Base-by-base conservation (phyloP, 169 alveolate species). In the Eimeria maxima region DNA sequence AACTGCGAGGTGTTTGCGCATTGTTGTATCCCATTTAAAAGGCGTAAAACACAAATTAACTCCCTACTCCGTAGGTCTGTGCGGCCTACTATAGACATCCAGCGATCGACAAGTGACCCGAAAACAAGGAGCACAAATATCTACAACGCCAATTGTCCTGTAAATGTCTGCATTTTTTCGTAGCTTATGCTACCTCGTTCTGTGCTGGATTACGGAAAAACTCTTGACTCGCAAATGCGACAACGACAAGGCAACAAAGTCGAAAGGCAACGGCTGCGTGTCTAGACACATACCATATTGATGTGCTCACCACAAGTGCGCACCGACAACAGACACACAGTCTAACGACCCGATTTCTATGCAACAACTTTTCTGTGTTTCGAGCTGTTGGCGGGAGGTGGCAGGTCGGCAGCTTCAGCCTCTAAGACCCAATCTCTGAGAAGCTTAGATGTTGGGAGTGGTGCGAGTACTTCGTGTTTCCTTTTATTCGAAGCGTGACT, bases 391-490 rank as follows among this genome's bases (percentile, higher is more conserved):
- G 90, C 0, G 13, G 71, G 47, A 11, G 69, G 69, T 4, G n/a
- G 20, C 67, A 27, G 44, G 71, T 10, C 47, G 4, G 45, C 53
- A 8, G 73, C 71, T 73, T 81, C 90, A n/a, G 90, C 29, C 71
- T 81, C 90, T 14, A 81, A 24, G 14, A 81, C 90, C 90, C 90
- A 81, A 53, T 81, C 90, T 53, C 73, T 81, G 18, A 81, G 90
- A 18, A 69, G 90, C 24, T 81, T 81, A 29, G 81, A 22, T 6
- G 69, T 27, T 24, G 69, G 69, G 18, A 50, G 47, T n/a, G n/a
- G 71, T 22, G 7, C n/a, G 24, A 22, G 47, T 5, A 14, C 50
- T 33, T 50, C 90, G 2, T 53, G 11, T 16, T 4, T 20, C 20
- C 69, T 20, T 60, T 60, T 60, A 11, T 60, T 20, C 8, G n/a